phyloP scores from a whole-genome alignment of 441 rosid genomes.

The Euphorbia neoarborescens region DNA sequence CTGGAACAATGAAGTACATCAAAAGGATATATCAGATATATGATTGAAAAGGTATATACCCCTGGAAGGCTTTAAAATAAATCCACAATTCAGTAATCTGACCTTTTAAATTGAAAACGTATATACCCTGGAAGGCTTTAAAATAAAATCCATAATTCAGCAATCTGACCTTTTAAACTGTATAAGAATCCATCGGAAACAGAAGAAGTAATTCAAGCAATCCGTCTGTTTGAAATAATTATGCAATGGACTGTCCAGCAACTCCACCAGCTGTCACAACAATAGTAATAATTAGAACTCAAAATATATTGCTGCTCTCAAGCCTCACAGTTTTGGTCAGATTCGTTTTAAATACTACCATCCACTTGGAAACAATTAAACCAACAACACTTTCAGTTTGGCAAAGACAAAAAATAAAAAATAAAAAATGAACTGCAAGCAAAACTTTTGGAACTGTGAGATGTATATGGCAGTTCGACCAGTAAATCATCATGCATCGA shows the following conservation, averaged over 20 bases:
- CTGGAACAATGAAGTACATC: not conserved
- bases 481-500: not conserved
- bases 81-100: conserved; percentile 16
- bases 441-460: not conserved
- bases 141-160: conserved; percentile 14
- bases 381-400: not conserved
- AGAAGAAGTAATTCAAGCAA: conserved; percentile 97
- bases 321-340: conserved; percentile 3
- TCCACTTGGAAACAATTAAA: not conserved
- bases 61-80: conserved; percentile 11
- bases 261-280: conserved; percentile 76
- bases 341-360: not conserved
- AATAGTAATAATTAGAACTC: conserved; percentile 18
- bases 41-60: conserved; percentile 3
- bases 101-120: conserved; percentile 80
- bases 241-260: conserved; percentile 79
- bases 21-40: not conserved
- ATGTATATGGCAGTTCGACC: not conserved
- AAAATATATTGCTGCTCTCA: conserved; percentile 12
- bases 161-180: conserved; percentile 81
- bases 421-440: not conserved
- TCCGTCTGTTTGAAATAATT: conserved; percentile 85
- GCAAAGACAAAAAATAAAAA: conserved; percentile 1
- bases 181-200: conserved; percentile 96
- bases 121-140: conserved; percentile 2